Base-by-base conservation (phyloP, 1,284 basidiomycete genomes). In the Agaricales sp. region DNA sequence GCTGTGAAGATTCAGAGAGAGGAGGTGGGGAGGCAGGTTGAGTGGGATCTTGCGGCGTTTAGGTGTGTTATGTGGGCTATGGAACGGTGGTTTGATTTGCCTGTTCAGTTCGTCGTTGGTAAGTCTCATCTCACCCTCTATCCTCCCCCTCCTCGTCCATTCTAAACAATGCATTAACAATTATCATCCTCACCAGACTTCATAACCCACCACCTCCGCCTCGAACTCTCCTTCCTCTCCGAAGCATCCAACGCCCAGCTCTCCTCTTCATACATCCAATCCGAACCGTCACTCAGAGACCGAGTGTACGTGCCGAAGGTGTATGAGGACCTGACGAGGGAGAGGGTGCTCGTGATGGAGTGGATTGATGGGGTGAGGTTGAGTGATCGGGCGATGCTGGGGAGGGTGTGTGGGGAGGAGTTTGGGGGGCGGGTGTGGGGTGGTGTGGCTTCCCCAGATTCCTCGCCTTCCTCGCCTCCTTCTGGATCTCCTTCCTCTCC, bases 1-100 rank as follows among this genome's bases (percentile, higher is more conserved):
- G 92, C 91, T 0, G 91, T 95, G 54, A 94, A 94, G 66, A 71
- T 92, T n/a, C 89, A 94, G 67, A 93, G 92, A 58, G 91, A 89
- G 0, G 86, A 81, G 23, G 89, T 95, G 14, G 74, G 71, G 47
- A 87, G 78, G 57, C 92, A 95, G 67, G 82, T 89, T 65, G 80
- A 87, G 52, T 90, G 82, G 80, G 89, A 92, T 62, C 65, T 92
- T 21, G 77, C 68, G 20, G 78, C 75, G 2, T 85, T 78, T 58
- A 66, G 75, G 12, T 55, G 68, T 2, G 82, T 84, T 1, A 84
- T 86, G 80, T 86, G 81, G 81, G 68, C 81, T 58, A 84, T 83
- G 56, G 82, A 86, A 55, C 67, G 81, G 35, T 79, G 78, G 70
- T 91, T 92, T 59, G 82, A 89, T 56, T 64, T 91, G 13, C 87